Conservation (phyloP, 129 eudicot genomes). For the Mikania micrantha region DNA sequence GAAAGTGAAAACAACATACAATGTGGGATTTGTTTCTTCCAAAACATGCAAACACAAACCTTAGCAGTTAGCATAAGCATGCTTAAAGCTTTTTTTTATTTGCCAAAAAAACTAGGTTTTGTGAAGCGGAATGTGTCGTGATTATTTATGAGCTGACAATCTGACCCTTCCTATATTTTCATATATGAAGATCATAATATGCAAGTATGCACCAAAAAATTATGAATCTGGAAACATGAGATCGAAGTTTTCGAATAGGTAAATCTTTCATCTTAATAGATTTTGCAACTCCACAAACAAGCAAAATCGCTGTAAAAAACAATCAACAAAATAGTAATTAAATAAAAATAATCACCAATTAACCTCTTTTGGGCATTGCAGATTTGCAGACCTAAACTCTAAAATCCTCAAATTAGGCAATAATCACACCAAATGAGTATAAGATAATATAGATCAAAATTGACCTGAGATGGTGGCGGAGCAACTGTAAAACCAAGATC, state of each 20-base stretch:
- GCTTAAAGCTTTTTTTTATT: too few species aligned
- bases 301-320: background rate
- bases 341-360: background rate
- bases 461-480: constrained; percentile 73
- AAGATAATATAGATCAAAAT: background rate
- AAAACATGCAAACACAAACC: too few species aligned
- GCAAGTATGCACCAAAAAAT: too few species aligned
- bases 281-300: background rate
- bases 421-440: background rate
- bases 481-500: constrained; percentile 78
- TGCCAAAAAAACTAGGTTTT: too few species aligned
- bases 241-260: background rate
- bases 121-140: too few species aligned
- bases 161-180: background rate
- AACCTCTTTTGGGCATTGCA: background rate
- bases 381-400: constrained; percentile 16
- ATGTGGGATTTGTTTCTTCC: background rate
- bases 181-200: too few species aligned
- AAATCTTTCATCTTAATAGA: background rate
- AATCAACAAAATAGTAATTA: background rate
- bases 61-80: too few species aligned
- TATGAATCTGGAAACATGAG: too few species aligned
- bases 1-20: background rate
- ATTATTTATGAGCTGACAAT: too few species aligned
- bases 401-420: constrained; percentile 7